Conservation (phyloP, 495 filamentous ascomycete species). For the Mytilinidion resinicola region DNA sequence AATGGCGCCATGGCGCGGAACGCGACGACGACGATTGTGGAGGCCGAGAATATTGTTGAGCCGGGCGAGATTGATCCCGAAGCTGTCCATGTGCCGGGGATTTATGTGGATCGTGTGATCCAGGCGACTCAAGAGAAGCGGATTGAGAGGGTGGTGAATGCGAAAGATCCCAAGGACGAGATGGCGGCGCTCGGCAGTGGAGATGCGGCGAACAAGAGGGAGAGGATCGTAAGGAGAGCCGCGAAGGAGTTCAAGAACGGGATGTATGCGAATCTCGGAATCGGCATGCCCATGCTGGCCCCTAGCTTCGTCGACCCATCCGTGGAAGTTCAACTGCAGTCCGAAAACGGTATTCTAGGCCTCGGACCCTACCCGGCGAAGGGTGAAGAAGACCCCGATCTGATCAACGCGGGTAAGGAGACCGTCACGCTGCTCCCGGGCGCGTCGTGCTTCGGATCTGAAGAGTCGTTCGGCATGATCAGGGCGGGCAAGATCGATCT, state of each 20-base stretch:
- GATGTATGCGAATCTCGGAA: conserved; percentile 61
- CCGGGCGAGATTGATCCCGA: conserved; percentile 52
- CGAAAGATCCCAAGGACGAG: conserved; percentile 32
- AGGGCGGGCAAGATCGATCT: conserved; percentile 55
- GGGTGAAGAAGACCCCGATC: conserved; percentile 50
- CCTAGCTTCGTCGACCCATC: conserved; percentile 44
- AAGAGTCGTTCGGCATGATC: conserved; percentile 58
- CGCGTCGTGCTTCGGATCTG: conserved; percentile 51
- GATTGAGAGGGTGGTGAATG: conserved; percentile 51
- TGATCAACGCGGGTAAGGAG: conserved; percentile 59
- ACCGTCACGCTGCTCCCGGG: conserved; percentile 53
- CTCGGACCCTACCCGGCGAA: conserved; percentile 57
- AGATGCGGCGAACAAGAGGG: conserved; percentile 41
- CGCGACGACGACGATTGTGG: conserved; percentile 56
- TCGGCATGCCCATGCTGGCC: conserved; percentile 59
- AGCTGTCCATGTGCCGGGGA: conserved; percentile 55
- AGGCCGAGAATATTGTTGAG: conserved; percentile 62
- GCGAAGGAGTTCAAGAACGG: conserved; percentile 58
- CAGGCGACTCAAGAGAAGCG: conserved; percentile 48
- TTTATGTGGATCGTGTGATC: conserved; percentile 59
- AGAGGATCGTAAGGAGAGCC: conserved; percentile 54
- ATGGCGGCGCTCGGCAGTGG: conserved; percentile 25
- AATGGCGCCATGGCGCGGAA: conserved; percentile 56
- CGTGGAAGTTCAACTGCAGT: conserved; percentile 48
- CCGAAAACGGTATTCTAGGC: conserved; percentile 56